A percentile compares a stretch with the other conserved stretches of the same genome.
phyloP scores from a whole-genome alignment of 1,284 basidiomycete genomes.

The Trichosporon coremiiforme region DNA sequence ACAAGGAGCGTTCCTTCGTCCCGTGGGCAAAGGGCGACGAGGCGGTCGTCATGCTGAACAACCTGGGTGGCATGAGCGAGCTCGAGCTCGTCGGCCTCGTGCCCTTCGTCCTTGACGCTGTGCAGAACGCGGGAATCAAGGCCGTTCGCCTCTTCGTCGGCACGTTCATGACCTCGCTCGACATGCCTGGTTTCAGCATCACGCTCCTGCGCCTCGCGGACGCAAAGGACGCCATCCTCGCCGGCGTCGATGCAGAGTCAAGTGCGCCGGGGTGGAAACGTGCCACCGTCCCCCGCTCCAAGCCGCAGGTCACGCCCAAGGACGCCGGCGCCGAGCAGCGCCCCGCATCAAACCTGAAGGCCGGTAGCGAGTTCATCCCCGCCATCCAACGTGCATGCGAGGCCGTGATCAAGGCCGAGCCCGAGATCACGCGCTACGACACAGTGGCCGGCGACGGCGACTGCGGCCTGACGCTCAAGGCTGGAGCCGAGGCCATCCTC shows the following conservation, averaged over 20 bases:
- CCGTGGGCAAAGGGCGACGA: conserved; percentile 66
- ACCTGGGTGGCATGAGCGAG: conserved; percentile 75
- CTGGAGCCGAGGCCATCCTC: conserved; percentile 62
- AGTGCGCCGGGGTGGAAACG: conserved; percentile 73
- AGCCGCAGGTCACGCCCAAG: conserved; percentile 25
- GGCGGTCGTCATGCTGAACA: conserved; percentile 62
- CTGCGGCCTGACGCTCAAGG: conserved; percentile 82
- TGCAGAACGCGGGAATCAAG: conserved; percentile 64
- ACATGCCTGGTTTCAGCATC: conserved; percentile 92
- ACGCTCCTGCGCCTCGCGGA: conserved; percentile 78
- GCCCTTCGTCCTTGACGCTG: conserved; percentile 54
- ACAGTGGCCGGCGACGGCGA: conserved; percentile 63
- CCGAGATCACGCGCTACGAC: conserved; percentile 87
- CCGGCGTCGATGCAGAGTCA: conserved; percentile 73
- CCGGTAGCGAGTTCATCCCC: conserved; percentile 37
- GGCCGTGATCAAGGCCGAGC: conserved; percentile 73
- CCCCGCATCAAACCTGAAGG: conserved; percentile 25
- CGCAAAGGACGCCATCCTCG: conserved; percentile 63
- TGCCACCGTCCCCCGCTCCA: conserved; percentile 22
- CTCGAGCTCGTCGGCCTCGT: conserved; percentile 74
- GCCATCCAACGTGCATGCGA: conserved; percentile 67
- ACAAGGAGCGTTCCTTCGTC: conserved; percentile 81
- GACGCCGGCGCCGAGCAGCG: not conserved
- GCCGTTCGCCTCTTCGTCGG: conserved; percentile 71
- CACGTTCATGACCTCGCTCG: conserved; percentile 87